Evolutionary conservation across 139 green algal species (phyloP).

Genomic region (Raphidocelis subcapitata): DNA sequence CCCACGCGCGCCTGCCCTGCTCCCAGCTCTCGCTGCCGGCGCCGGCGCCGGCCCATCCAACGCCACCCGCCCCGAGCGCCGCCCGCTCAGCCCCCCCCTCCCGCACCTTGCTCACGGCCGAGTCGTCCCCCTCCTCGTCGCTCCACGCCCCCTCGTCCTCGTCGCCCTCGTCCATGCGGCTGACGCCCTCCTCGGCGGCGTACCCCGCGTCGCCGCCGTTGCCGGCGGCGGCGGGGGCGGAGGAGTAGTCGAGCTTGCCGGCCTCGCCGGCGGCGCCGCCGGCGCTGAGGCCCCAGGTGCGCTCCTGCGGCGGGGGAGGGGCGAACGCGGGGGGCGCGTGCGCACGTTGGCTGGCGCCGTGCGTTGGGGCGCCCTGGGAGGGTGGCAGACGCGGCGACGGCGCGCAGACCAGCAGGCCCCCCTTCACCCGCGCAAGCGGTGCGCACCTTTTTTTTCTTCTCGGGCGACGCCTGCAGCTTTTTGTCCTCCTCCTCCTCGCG

Average conservation of each 20-base stretch:
- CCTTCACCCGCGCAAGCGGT: not conserved
- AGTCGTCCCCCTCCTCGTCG: slow-evolving; percentile 51
- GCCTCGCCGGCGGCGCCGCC: slow-evolving; percentile 6
- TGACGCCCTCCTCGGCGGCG: slow-evolving; percentile 23
- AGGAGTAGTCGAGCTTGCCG: slow-evolving; percentile 49
- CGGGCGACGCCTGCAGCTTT: slow-evolving; percentile 20
- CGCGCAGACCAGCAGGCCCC: no score
- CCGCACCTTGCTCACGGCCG: not conserved
- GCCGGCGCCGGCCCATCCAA: no score
- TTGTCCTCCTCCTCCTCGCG: slow-evolving; percentile 24
- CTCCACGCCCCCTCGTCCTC: slow-evolving; percentile 21
- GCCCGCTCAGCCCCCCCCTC: not conserved
- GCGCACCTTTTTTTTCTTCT: slow-evolving; percentile 38
- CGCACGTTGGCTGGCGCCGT: no score
- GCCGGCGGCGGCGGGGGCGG: slow-evolving; percentile 6
- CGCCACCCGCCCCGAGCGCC: not conserved
- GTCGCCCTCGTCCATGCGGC: slow-evolving; percentile 52
- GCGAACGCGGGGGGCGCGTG: not conserved
- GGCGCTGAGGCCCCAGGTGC: slow-evolving; percentile 36
- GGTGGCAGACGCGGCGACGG: no score
- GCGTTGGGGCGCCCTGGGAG: no score
- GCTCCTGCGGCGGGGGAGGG: slow-evolving; percentile 13
- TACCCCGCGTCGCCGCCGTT: not conserved
- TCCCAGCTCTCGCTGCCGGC: no score
- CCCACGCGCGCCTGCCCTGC: no score